These are phyloP conservation scores for Polychytrium aggregatum DNA, from an alignment of 192 early-diverging fungal species.

Conservation along the genomic window DNA sequence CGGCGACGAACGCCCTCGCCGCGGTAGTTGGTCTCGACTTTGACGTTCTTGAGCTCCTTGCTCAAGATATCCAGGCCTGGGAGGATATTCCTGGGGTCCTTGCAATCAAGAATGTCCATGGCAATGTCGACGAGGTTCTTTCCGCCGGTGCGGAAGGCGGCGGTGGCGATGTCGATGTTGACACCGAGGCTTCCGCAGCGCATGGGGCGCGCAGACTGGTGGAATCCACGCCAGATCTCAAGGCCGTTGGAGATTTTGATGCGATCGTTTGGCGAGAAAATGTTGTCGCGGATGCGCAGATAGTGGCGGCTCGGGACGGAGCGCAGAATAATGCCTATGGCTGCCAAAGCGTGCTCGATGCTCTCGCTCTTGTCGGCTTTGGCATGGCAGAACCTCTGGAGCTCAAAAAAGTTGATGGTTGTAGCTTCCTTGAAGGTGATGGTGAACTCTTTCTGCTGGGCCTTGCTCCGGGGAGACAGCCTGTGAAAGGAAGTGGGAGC, in stretches of 20 bases:
- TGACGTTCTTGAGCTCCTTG: constrained; percentile 12
- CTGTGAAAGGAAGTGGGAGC: too few species aligned
- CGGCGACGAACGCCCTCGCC: constrained; percentile 11
- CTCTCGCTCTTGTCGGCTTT: too few species aligned
- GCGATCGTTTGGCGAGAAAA: constrained; percentile 16
- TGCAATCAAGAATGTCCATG: constrained; percentile 32
- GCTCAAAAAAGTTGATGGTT: too few species aligned
- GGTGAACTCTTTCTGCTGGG: too few species aligned
- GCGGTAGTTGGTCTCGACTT: constrained; percentile 18
- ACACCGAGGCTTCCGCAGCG: constrained; percentile 33
- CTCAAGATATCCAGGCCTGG: constrained; percentile 10
- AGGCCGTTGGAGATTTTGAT: constrained; percentile 16
- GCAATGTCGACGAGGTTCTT: constrained; percentile 44
- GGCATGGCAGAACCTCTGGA: too few species aligned
- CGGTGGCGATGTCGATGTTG: constrained; percentile 27
- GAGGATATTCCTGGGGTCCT: too few species aligned
- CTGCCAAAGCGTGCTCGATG: too few species aligned
- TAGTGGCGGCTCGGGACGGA: too few species aligned
- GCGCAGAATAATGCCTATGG: too few species aligned
- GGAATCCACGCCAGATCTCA: constrained; percentile 35
- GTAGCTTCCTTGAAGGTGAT: too few species aligned
- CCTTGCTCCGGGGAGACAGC: too few species aligned
- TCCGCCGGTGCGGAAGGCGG: constrained; percentile 19
- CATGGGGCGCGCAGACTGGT: constrained; percentile 21
- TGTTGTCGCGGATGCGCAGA: constrained; percentile 21